These are phyloP conservation scores for Catunica adiposa DNA, from an alignment of 2,329 filamentous ascomycete genomes.

Conservation along the genomic window DNA sequence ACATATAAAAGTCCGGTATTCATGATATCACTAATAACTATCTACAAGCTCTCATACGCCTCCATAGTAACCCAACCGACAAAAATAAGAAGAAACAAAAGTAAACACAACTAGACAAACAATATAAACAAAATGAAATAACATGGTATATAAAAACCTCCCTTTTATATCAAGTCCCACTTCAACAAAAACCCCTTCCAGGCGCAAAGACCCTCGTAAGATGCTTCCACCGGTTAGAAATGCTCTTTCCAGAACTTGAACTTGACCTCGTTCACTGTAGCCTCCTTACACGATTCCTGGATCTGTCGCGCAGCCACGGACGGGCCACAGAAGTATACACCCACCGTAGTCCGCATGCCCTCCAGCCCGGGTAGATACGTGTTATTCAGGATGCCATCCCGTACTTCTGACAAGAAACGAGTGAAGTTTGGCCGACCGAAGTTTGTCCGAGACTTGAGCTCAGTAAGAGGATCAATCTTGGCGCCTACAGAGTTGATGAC, in stretches of 20 bases:
- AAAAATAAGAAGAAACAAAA: neutral
- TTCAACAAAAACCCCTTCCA: too few species aligned
- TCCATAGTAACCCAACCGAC: too few species aligned
- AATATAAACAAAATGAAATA: neutral
- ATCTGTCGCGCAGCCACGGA: constrained; percentile 68
- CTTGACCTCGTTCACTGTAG: constrained; percentile 60
- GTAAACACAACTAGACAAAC: neutral
- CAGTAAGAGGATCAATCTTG: constrained; percentile 76
- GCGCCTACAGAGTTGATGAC: constrained; percentile 88
- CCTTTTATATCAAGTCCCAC: neutral
- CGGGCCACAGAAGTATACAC: constrained; percentile 95
- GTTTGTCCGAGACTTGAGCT: constrained; percentile 77
- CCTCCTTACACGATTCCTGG: constrained; percentile 58
- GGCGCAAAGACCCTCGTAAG: too few species aligned
- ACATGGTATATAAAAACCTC: neutral
- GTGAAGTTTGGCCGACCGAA: constrained; percentile 87
- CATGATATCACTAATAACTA: too few species aligned
- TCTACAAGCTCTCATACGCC: too few species aligned
- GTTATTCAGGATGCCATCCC: constrained; percentile 69
- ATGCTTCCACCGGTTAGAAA: constrained; percentile 32
- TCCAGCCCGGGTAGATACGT: constrained; percentile 74
- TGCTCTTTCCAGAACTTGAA: constrained; percentile 99
- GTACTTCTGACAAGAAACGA: constrained; percentile 66
- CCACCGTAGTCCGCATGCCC: constrained; percentile 65
- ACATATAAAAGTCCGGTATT: neutral